Percentiles rank a stretch among this genome's conserved stretches.
Evolutionary conservation across 2,329 filamentous ascomycete genomes (phyloP).

Genomic region (Pezicula radicicola): DNA sequence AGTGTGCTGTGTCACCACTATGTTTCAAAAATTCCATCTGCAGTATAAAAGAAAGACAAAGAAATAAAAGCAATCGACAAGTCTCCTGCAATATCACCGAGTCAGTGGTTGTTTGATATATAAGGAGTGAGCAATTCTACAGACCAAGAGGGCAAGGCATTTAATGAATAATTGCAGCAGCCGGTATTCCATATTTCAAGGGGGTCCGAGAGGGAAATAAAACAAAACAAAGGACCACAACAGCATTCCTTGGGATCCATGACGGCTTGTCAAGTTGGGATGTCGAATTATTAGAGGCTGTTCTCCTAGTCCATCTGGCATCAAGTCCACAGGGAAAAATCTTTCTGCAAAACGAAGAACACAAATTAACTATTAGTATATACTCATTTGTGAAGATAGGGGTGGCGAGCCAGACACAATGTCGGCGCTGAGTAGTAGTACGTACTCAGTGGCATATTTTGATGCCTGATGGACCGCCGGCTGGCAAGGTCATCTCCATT

Average conservation of each 20-base stretch:
- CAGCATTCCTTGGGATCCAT: not conserved
- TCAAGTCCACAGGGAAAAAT: slow-evolving; percentile 4
- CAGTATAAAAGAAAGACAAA: slow-evolving; percentile 10
- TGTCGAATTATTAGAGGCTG: not conserved
- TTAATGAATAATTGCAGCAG: not conserved
- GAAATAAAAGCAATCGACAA: slow-evolving; percentile 1
- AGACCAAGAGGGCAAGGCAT: slow-evolving; percentile 7
- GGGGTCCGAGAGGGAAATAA: not conserved
- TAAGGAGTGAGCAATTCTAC: not conserved
- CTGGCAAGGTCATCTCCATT: slow-evolving; percentile 11
- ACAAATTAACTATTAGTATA: slow-evolving; percentile 24
- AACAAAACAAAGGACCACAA: slow-evolving; percentile 4
- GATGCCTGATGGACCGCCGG: slow-evolving; percentile 20
- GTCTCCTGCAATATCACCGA: slow-evolving; percentile 8
- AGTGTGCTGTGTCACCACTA: slow-evolving; percentile 29
- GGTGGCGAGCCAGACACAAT: slow-evolving; percentile 20
- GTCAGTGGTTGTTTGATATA: slow-evolving; percentile 14
- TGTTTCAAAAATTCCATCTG: slow-evolving; percentile 9
- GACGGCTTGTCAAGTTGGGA: not conserved
- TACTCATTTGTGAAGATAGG: slow-evolving; percentile 17
- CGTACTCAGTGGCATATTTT: slow-evolving; percentile 28
- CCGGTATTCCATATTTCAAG: not conserved
- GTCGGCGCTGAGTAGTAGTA: slow-evolving; percentile 24
- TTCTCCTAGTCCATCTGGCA: not conserved
- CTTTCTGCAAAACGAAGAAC: slow-evolving; percentile 19